Conservation (phyloP, 306 rosid species). For the Cucumis melo region DNA sequence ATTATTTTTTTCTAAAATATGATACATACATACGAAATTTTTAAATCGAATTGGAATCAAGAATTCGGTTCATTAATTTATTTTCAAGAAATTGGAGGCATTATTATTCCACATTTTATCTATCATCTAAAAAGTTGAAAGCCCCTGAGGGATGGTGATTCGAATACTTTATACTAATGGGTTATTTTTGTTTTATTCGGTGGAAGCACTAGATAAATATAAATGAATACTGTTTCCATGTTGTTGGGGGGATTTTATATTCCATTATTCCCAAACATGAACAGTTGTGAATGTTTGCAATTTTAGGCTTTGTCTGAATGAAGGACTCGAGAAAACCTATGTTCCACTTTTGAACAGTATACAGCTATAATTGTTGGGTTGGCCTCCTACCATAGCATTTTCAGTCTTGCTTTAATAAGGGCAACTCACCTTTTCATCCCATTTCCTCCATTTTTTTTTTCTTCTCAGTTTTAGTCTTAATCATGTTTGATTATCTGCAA, state of each 20-base stretch:
- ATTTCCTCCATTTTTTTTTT: background rate
- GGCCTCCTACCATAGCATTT: background rate
- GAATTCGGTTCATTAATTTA: background rate
- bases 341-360: conserved; percentile 3
- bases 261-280: conserved; percentile 5
- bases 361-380: background rate
- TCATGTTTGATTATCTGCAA: background rate
- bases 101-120: background rate
- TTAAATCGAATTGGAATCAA: background rate
- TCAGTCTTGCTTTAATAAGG: background rate
- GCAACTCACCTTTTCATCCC: background rate
- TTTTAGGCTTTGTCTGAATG: background rate
- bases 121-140: background rate
- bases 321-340: conserved; percentile 2
- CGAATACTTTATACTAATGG: background rate
- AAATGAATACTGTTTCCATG: background rate
- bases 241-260: background rate
- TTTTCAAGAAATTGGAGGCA: background rate
- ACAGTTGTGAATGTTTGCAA: background rate
- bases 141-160: background rate
- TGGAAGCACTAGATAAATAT: background rate
- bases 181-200: background rate
- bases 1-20: background rate
- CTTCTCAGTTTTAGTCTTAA: background rate
- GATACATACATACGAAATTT: background rate